phyloP scores from a whole-genome alignment of 345 rosid species.

The Brassica nigra region DNA sequence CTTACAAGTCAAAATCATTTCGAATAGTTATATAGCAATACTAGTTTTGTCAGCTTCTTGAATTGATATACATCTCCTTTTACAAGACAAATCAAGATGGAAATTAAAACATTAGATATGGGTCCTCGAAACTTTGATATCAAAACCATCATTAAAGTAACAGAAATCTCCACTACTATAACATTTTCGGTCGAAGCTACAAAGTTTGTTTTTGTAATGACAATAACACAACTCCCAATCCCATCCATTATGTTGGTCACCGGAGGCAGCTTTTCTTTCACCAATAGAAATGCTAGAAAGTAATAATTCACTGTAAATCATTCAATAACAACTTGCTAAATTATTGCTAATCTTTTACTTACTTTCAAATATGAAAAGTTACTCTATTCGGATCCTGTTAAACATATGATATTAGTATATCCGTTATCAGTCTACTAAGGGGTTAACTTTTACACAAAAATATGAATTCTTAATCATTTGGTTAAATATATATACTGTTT shows the following conservation, averaged over 20 bases:
- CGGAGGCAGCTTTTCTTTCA: background rate
- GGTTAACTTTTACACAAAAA: background rate
- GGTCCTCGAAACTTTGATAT: background rate
- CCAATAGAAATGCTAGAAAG: slow-evolving; percentile 8
- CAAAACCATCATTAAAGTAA: slow-evolving; percentile 14
- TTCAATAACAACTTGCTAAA: background rate
- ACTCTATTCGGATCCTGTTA: background rate
- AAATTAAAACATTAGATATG: slow-evolving; percentile 16
- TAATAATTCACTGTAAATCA: background rate
- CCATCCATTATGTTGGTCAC: background rate
- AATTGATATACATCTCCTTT: slow-evolving; percentile 32
- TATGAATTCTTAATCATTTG: background rate
- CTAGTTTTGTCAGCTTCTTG: slow-evolving; percentile 23
- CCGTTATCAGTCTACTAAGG: background rate
- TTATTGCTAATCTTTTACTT: background rate
- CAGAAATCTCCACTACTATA: background rate
- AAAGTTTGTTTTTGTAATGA: background rate
- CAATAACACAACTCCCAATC: background rate
- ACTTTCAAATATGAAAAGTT: background rate
- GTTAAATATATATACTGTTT: background rate
- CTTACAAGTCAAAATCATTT: background rate
- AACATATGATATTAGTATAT: background rate
- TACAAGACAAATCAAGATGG: background rate
- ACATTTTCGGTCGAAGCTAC: background rate
- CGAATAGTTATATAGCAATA: background rate